These are phyloP conservation scores for Clonostachys chloroleuca DNA, from an alignment of 2,329 filamentous ascomycete genomes.

Conservation along the genomic window DNA sequence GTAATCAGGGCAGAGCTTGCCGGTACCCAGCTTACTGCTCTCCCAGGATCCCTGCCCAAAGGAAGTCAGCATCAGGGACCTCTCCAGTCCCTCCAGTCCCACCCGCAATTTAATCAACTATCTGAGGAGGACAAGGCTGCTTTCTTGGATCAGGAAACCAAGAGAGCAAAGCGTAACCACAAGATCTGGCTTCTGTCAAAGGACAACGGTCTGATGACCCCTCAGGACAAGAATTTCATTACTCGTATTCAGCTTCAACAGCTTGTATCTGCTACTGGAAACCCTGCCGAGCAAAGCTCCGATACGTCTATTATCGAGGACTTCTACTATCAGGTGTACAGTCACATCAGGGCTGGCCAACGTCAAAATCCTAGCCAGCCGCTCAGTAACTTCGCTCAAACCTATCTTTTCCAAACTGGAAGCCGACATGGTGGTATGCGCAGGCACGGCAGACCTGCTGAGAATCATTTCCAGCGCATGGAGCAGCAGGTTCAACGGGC, in stretches of 20 bases:
- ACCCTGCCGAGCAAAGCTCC: slow-evolving; percentile 71
- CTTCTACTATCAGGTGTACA: slow-evolving; percentile 98
- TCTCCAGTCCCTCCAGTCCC: slow-evolving; percentile 23
- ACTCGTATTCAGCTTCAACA: slow-evolving; percentile 97
- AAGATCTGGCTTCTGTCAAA: slow-evolving; percentile 93
- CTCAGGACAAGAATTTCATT: slow-evolving; percentile 99
- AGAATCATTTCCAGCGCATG: slow-evolving; percentile 98
- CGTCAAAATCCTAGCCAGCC: slow-evolving; percentile 91
- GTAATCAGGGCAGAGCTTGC: slow-evolving; percentile 24
- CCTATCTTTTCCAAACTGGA: slow-evolving; percentile 93
- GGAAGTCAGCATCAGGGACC: slow-evolving; percentile 46
- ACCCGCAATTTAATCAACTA: slow-evolving; percentile 57
- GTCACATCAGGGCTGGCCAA: slow-evolving; percentile 85
- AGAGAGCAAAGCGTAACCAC: slow-evolving; percentile 93
- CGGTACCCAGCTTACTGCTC: slow-evolving; percentile 22
- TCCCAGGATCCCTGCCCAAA: too few species aligned
- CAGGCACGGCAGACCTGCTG: slow-evolving; percentile 75
- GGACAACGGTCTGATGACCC: slow-evolving; percentile 97
- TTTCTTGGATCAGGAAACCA: slow-evolving; percentile 86
- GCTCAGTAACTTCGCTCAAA: slow-evolving; percentile 94
- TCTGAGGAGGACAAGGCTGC: slow-evolving; percentile 80
- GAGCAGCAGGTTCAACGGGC: slow-evolving; percentile 97
- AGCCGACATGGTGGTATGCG: slow-evolving; percentile 72
- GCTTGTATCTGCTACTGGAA: slow-evolving; percentile 86
- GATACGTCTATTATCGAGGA: slow-evolving; percentile 85